These are phyloP conservation scores for Candida wancherniae DNA, from an alignment of 805 yeast species.

Conservation along the genomic window DNA sequence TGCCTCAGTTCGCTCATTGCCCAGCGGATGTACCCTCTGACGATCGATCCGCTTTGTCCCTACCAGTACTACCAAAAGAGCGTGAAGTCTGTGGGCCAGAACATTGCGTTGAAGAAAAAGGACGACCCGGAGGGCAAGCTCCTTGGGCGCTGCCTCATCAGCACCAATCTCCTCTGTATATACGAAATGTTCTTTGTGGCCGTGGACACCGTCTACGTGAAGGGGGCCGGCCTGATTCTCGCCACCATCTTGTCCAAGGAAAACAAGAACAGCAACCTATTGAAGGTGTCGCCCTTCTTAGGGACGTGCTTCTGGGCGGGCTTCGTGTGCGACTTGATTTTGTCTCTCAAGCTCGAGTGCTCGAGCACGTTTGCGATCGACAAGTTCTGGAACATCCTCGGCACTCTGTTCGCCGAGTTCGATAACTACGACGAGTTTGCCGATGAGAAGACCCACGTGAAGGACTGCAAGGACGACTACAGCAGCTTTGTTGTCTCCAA, in stretches of 20 bases:
- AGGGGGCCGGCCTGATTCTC: constrained; percentile 33
- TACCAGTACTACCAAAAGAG: constrained; percentile 35
- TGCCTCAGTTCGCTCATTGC: constrained; percentile 34
- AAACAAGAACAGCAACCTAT: constrained; percentile 16
- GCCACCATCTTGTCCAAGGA: constrained; percentile 23
- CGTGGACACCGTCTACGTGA: constrained; percentile 33
- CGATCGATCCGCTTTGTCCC: constrained; percentile 27
- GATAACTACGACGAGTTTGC: constrained; percentile 10
- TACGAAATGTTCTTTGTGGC: constrained; percentile 38
- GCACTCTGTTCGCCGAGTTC: constrained; percentile 22
- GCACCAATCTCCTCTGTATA: constrained; percentile 34
- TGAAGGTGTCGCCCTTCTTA: constrained; percentile 27
- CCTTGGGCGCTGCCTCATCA: constrained; percentile 32
- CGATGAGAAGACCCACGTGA: constrained; percentile 2
- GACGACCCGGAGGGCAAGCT: constrained; percentile 24
- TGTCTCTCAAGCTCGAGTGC: constrained; percentile 27
- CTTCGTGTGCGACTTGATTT: constrained; percentile 30
- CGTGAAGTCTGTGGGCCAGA: constrained; percentile 28
- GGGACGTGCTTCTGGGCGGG: constrained; percentile 36
- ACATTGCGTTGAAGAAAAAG: constrained; percentile 23
- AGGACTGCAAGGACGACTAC: constrained; percentile 5
- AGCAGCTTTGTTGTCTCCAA: constrained; percentile 9
- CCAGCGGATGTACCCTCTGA: constrained; percentile 26
- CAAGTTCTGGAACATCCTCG: constrained; percentile 30
- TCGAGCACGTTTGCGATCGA: constrained; percentile 32